phyloP scores from a whole-genome alignment of 257 asterid species.

The Catharanthus roseus region DNA sequence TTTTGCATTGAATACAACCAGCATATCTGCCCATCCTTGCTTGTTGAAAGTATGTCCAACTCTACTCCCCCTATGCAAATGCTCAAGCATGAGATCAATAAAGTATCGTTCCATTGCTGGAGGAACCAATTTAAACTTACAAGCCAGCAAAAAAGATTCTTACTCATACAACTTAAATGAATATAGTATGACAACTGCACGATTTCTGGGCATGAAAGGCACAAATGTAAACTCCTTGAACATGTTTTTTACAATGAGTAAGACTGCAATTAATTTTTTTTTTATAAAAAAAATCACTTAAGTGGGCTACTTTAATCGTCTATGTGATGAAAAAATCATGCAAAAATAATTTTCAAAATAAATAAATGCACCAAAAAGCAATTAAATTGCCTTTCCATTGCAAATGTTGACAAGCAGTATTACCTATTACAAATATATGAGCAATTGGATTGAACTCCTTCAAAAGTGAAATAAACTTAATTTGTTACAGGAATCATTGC shows the following conservation, averaged over 20 bases:
- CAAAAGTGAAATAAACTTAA: neutral
- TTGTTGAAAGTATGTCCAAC: neutral
- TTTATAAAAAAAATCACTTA: neutral
- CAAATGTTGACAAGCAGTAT: no score
- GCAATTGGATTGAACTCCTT: neutral
- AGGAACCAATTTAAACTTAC: no score
- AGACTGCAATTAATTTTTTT: neutral
- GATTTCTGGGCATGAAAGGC: no score
- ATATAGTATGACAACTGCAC: no score
- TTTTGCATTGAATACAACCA: constrained; percentile 34
- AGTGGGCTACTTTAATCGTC: no score
- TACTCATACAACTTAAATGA: no score
- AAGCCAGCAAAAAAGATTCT: no score
- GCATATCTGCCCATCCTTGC: constrained; percentile 41
- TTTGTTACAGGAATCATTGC: neutral
- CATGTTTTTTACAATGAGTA: neutral
- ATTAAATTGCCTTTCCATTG: no score
- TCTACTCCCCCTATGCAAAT: neutral
- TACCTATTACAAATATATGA: no score
- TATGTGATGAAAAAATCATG: neutral
- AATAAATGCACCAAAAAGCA: neutral
- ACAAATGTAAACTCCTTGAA: no score
- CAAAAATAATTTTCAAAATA: no score
- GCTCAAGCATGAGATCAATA: neutral
- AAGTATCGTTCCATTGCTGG: neutral